Evolutionary conservation across 441 rosid species (phyloP).

Genomic region (Populus hybrid): DNA sequence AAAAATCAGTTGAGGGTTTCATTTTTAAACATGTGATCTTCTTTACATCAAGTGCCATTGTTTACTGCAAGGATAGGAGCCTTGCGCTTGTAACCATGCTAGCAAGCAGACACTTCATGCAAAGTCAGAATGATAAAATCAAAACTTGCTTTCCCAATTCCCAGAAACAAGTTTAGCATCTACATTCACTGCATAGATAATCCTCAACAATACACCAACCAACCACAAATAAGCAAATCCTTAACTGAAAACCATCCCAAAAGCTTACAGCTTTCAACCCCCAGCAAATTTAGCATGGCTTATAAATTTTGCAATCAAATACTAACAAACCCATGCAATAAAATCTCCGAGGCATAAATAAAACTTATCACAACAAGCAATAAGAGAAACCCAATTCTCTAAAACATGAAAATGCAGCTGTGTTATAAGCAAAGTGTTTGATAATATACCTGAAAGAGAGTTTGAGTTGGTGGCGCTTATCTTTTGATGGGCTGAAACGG

Average conservation of each 20-base stretch:
- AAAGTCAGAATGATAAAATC: neutral
- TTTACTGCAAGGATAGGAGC: neutral
- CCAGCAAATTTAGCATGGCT: neutral
- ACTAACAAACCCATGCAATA: neutral
- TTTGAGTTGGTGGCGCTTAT: conserved; percentile 4
- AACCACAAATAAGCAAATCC: neutral
- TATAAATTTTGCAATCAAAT: neutral
- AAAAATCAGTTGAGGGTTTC: neutral
- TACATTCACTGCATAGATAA: neutral
- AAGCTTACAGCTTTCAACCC: neutral
- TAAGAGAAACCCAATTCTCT: neutral
- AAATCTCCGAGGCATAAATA: neutral
- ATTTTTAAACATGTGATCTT: neutral
- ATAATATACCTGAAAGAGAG: conserved; percentile 39
- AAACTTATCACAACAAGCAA: neutral
- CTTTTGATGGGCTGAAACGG: conserved; percentile 2
- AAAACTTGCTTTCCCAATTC: neutral
- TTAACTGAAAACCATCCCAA: neutral
- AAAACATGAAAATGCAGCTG: neutral
- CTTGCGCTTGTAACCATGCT: neutral
- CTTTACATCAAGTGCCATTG: neutral
- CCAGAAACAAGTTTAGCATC: neutral
- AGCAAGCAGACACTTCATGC: neutral
- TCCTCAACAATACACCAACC: neutral
- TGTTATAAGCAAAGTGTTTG: conserved; percentile 18